These are phyloP conservation scores for Nigrograna mackinnonii DNA, from an alignment of 2,329 filamentous ascomycete species.

Conservation along the genomic window DNA sequence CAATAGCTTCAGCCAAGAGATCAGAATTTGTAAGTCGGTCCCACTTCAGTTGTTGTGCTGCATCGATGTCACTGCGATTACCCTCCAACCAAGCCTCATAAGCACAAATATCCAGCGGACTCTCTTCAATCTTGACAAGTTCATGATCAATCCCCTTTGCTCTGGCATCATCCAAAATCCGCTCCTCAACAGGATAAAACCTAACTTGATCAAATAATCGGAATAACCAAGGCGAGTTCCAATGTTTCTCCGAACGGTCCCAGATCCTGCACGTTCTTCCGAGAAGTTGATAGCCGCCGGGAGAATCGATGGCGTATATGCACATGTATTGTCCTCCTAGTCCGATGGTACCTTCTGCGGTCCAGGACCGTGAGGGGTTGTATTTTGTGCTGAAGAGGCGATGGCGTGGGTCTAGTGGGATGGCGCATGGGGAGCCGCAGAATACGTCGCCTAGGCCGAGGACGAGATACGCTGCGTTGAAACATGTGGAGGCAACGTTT, in stretches of 20 bases:
- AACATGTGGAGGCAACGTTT: too few species aligned
- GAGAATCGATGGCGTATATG: constrained; percentile 57
- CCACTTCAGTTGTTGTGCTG: too few species aligned
- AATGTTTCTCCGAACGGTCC: too few species aligned
- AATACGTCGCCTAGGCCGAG: too few species aligned
- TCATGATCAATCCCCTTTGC: not conserved
- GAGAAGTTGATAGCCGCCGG: constrained; percentile 57
- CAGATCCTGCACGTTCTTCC: too few species aligned
- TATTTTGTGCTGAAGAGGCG: constrained; percentile 56
- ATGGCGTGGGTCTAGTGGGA: constrained; percentile 55
- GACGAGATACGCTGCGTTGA: too few species aligned
- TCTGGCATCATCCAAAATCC: not conserved
- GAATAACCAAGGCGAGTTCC: not conserved
- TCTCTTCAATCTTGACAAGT: not conserved
- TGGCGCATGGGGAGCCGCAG: too few species aligned
- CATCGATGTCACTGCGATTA: not conserved
- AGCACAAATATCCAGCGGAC: not conserved
- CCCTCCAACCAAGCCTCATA: not conserved
- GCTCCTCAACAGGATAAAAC: not conserved
- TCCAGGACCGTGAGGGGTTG: constrained; percentile 58
- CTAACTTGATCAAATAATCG: not conserved
- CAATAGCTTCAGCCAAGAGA: not conserved
- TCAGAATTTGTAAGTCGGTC: not conserved
- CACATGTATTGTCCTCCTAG: constrained; percentile 57
- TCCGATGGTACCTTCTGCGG: constrained; percentile 55